Conservation (phyloP, 345 rosid genomes). For the Jatropha curcas region DNA sequence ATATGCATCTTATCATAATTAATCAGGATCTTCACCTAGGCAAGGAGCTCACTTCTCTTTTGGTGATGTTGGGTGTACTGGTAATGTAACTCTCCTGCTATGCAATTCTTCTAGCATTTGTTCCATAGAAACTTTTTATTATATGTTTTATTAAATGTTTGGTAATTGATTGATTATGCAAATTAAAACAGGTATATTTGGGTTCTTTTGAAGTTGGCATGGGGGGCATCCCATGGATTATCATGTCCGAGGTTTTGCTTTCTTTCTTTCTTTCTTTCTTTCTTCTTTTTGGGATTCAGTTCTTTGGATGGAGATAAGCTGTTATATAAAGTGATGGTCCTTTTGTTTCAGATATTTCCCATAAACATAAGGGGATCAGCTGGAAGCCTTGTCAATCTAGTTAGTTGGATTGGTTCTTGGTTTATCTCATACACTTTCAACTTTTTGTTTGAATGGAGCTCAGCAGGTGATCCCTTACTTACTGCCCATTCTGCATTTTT, state of each 20-base stretch:
- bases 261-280: no score
- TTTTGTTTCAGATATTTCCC: conserved; percentile 34
- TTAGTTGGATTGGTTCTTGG: conserved; percentile 34
- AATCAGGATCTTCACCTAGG: conserved; percentile 2
- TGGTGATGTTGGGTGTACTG: conserved; percentile 9
- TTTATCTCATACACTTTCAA: conserved; percentile 28
- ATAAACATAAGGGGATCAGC: conserved; percentile 36
- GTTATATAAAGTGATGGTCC: no score
- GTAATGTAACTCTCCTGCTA: not conserved
- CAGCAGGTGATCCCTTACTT: conserved; percentile 28
- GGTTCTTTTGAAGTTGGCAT: conserved; percentile 1
- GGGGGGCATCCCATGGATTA: conserved; percentile 17
- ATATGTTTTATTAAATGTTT: no score
- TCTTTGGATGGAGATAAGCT: not conserved
- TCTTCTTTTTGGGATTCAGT: not conserved
- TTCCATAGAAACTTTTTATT: no score
- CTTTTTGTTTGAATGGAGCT: conserved; percentile 40
- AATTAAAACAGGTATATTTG: not conserved
- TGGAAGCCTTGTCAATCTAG: conserved; percentile 32
- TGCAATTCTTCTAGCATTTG: no score
- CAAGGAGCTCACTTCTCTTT: not conserved
- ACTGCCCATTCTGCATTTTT: not conserved
- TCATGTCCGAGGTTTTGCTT: conserved; percentile 12
- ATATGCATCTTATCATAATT: not conserved
- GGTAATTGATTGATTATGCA: not conserved